Base-by-base conservation (phyloP, 164 flowering plant species). In the Liquidambar formosana region DNA sequence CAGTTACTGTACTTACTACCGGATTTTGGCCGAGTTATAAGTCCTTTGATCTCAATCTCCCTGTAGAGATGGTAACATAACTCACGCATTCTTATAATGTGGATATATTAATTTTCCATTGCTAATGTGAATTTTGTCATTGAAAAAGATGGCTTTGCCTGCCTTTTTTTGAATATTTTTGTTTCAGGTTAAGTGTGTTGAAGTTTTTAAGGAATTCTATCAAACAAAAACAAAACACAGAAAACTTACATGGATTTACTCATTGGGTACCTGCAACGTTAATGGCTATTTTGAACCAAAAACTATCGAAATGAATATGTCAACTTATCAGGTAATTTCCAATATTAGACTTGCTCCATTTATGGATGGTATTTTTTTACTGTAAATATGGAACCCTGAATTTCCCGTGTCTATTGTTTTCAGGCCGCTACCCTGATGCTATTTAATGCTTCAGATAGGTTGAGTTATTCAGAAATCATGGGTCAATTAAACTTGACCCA, bases 21-120 rank as follows among this genome's bases (percentile, higher is more conserved):
- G 81, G 80, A 13, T 78, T 61, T 69, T 84, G 85, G 87, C 87
- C 87, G 49, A 84, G 75, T 57, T 81, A 81, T 74, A 84, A 84
- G 61, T 72, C 81, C 16, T 74, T 67, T 54, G 80, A 81, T 67
- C 70, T 84, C n/a, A 80, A 76, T 48, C 72, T 81, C 25, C 88
- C 88, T 8, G 68, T 73, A 47, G 88, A 84, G 66, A 71, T 84
- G 85, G 88, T 77, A 70, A 47, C 57, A 10, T 41, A 2, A 33
- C 41, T 6, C 6, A 2, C 6, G 41, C 6, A 33, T 33, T 33
- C 41, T 6, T 33, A 33, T 33, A 33, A 33, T 2, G 41, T 33
- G 41, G 41, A 33, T 2, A 33, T 33, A 33, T 33, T 33, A 33
- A 33, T 33, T 33, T 33, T 33, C 41, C 41, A 33, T 6, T 33